Percentiles rank a stretch among this genome's conserved stretches.
These are phyloP conservation scores for Cryphonectria japonica DNA, from an alignment of 2,329 filamentous ascomycete species.

Conservation along the genomic window DNA sequence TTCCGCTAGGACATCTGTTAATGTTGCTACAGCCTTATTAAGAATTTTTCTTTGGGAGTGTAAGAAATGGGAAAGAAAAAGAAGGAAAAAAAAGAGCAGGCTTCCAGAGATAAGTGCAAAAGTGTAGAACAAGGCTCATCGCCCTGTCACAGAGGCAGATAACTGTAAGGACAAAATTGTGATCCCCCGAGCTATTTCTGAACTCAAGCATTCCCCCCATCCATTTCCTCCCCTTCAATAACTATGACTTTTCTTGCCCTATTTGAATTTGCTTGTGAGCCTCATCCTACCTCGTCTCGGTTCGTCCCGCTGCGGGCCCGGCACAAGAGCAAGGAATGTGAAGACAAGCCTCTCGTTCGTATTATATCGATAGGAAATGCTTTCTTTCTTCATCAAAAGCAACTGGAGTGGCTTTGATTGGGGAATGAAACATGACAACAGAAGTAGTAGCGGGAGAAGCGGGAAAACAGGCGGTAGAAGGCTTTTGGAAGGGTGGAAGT, in stretches of 20 bases:
- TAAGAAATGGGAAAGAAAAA: not conserved
- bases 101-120: not conserved
- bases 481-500: not conserved
- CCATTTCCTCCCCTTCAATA: not conserved
- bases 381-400: not conserved
- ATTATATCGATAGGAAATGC: not conserved
- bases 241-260: not conserved
- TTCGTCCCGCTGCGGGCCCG: slow-evolving; percentile 11
- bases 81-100: not conserved
- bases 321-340: slow-evolving; percentile 6
- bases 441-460: not conserved
- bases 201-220: not conserved
- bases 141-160: not conserved
- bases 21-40: not conserved
- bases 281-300: slow-evolving; percentile 4
- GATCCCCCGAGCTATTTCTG: not conserved
- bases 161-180: not conserved
- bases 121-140: not conserved
- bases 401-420: not conserved
- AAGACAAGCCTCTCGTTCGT: not conserved
- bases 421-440: not conserved
- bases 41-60: not conserved
- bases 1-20: slow-evolving; percentile 4
- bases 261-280: not conserved
- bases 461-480: not conserved